Conservation (phyloP, 495 filamentous ascomycete species). For the Astrothelium macrocarpum region DNA sequence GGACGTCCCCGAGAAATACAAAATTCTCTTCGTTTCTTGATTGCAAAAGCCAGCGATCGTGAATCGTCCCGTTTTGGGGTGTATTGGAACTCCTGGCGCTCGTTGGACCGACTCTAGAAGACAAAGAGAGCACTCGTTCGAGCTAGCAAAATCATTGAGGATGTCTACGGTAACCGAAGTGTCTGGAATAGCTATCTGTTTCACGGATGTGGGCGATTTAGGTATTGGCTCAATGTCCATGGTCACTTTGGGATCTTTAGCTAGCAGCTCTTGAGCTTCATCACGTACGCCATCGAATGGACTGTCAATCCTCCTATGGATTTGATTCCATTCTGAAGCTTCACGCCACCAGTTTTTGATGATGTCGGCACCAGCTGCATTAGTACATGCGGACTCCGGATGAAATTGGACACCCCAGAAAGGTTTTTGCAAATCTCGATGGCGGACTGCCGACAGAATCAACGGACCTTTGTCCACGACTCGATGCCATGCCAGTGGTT, state of each 20-base stretch:
- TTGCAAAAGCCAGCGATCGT: conserved; percentile 53
- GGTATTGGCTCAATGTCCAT: not conserved
- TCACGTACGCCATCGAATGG: not conserved
- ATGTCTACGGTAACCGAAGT: not conserved
- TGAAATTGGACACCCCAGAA: conserved; percentile 94
- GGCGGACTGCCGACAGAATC: not conserved
- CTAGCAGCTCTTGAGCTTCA: not conserved
- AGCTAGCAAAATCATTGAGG: not conserved
- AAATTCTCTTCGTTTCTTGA: not conserved
- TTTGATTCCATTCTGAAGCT: conserved; percentile 43
- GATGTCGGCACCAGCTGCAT: conserved; percentile 52
- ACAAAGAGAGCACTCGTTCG: conserved; percentile 15
- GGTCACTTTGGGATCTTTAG: not conserved
- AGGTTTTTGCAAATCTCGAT: conserved; percentile 45
- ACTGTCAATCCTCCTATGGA: not conserved
- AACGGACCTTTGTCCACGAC: not conserved
- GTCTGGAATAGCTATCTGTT: not conserved
- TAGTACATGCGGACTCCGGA: conserved; percentile 86
- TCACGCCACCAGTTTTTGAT: conserved; percentile 68
- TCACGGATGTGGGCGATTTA: not conserved
- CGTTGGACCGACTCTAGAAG: conserved; percentile 39
- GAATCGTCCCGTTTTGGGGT: conserved; percentile 47
- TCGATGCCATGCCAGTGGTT: conserved; percentile 54
- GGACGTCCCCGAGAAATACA: not conserved
- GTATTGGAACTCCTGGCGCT: conserved; percentile 35